Base-by-base conservation (phyloP, 352 stramenopile genomes). In the Phytophthora kernoviae region DNA sequence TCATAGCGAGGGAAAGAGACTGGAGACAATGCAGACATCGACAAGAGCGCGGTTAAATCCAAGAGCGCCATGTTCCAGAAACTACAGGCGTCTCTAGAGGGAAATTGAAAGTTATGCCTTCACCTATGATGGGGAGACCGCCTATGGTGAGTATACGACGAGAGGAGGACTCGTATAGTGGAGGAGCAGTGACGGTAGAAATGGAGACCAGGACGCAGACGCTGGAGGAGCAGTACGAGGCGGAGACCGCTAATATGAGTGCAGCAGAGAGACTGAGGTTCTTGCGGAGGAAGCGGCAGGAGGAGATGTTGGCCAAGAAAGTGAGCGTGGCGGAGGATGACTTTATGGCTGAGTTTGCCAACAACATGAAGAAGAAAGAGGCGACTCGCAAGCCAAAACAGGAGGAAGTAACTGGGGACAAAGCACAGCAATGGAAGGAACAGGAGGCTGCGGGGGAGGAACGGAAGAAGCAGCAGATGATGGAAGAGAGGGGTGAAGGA, bases 331-430 rank as follows among this genome's bases (percentile, higher is more conserved):
- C 68, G 4, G 60, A 70, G 1, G 79, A 91, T 44, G 79, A 88
- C 36, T 91, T 91, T 42, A 81, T 91, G 73, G 67, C 73, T 9
- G 81, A 91, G 54, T 75, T 88, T 34, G 73, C 68, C 22, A 78
- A 56, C 12, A 91, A 91, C 50, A 86, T 87, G 81, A 82, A 86
- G 65, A 88, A 88, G 49, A 91, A 89, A 39, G 69, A 81, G 17
- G 39, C 54, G 18, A 54, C 46, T 12, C 56, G 33, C 2, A 69
- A 52, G 14, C 33, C 26, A 6, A 46, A 70, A 46, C 34, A 61
- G 22, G 58, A 61, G 22, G 60, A 61, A 26, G 24, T 12, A 11
- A 65, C 41, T 12, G 30, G 10, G 4, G 46, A 75, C 10, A 60
- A 71, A 21, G 49, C 11, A 40, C 10, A 18, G 49, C 66, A n/a